phyloP scores from a whole-genome alignment of 225 moss, liverwort and hornwort species.

The Marchantia paleacea region DNA sequence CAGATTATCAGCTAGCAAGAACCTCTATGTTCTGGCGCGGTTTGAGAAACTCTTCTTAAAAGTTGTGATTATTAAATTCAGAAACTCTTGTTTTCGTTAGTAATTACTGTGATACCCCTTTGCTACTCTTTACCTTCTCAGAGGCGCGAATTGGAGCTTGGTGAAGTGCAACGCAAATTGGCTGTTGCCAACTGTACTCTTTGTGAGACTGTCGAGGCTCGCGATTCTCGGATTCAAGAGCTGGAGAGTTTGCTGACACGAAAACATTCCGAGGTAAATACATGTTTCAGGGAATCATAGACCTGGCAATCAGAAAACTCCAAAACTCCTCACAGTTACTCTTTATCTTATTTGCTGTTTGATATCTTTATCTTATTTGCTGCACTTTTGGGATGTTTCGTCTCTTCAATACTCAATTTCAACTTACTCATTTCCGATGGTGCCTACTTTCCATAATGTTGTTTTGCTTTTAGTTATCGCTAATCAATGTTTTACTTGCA shows the following conservation, averaged over 20 bases:
- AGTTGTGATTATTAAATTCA: background rate
- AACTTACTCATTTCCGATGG: background rate
- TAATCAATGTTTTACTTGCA: slow-evolving; percentile 26
- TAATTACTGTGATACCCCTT: background rate
- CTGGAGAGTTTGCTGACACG: slow-evolving; percentile 65
- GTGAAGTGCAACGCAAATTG: slow-evolving; percentile 89
- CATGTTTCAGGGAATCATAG: background rate
- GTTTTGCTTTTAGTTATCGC: background rate
- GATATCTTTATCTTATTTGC: background rate
- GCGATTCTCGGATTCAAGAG: slow-evolving; percentile 78
- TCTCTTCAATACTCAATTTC: too few relatives aligned
- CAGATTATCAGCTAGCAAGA: background rate
- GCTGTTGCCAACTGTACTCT: slow-evolving; percentile 81
- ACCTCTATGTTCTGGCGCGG: background rate
- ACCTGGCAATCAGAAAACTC: background rate
- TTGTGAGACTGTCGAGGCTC: slow-evolving; percentile 81
- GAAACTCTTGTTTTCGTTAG: background rate
- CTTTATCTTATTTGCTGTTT: background rate
- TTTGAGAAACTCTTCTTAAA: background rate
- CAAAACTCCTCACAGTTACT: background rate
- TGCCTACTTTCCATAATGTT: background rate
- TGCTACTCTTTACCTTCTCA: slow-evolving; percentile 25
- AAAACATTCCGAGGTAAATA: slow-evolving; percentile 73
- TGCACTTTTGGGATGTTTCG: background rate
- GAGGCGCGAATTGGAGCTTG: slow-evolving; percentile 89